phyloP scores from a whole-genome alignment of 1,284 basidiomycete genomes.

The Fomitopsis palustris region DNA sequence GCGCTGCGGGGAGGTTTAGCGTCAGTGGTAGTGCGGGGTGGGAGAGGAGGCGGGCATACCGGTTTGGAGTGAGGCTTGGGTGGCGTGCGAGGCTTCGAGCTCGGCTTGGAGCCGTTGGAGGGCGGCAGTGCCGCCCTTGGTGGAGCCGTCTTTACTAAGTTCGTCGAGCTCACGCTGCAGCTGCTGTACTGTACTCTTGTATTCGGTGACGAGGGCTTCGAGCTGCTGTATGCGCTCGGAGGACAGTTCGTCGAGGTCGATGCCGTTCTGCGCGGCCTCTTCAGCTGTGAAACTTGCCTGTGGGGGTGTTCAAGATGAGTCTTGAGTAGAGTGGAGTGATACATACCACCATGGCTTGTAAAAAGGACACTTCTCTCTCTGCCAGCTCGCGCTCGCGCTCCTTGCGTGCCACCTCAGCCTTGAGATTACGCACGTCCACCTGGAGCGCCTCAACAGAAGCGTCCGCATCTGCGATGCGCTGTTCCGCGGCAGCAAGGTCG shows the following conservation, averaged over 20 bases:
- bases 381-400: slow-evolving; percentile 46
- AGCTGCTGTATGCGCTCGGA: slow-evolving; percentile 50
- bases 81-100: slow-evolving; percentile 37
- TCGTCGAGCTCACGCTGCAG: slow-evolving; percentile 43
- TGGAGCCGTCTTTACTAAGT: slow-evolving; percentile 31
- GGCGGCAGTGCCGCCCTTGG: slow-evolving; percentile 23
- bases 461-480: slow-evolving; percentile 33
- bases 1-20: slow-evolving; percentile 29
- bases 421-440: slow-evolving; percentile 34
- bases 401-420: slow-evolving; percentile 40
- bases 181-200: slow-evolving; percentile 43
- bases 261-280: slow-evolving; percentile 33
- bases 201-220: slow-evolving; percentile 52
- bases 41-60: slow-evolving; percentile 33
- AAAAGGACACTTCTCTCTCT: slow-evolving; percentile 58
- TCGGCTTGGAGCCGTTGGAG: slow-evolving; percentile 39
- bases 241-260: slow-evolving; percentile 32
- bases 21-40: background rate
- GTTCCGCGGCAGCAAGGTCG: slow-evolving; percentile 40
- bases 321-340: background rate
- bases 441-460: slow-evolving; percentile 34
- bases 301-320: background rate
- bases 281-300: slow-evolving; percentile 63
- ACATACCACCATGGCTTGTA: slow-evolving; percentile 61
- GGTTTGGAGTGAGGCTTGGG: slow-evolving; percentile 38